Evolutionary conservation across 108 stramenopile genomes (phyloP).

Genomic region (Pseudonitzschia multiseries): DNA sequence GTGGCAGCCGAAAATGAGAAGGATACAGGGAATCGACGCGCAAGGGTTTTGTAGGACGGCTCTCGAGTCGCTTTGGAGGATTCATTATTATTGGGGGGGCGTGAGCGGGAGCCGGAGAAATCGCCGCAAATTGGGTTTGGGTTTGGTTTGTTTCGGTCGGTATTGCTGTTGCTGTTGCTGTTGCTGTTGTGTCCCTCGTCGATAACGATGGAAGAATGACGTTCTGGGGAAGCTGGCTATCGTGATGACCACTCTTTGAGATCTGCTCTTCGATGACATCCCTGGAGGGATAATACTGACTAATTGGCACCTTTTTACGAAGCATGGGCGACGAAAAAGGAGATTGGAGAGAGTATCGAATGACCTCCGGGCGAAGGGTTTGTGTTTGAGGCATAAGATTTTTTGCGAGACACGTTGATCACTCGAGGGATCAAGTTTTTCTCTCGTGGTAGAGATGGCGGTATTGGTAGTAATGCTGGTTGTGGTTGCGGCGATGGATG

Average conservation of each 20-base stretch:
- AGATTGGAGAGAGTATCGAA: neutral
- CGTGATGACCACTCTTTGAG: neutral
- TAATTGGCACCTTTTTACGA: neutral
- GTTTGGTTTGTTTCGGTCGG: neutral
- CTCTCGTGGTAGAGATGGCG: neutral
- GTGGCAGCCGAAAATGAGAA: neutral
- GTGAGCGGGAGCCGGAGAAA: neutral
- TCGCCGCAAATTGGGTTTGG: neutral
- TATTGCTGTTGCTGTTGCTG: neutral
- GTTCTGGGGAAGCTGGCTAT: neutral
- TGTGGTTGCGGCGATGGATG: neutral
- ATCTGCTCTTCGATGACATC: neutral
- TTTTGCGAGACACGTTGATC: neutral
- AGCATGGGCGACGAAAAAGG: neutral
- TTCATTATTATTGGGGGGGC: neutral
- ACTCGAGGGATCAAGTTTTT: neutral
- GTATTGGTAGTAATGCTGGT: neutral
- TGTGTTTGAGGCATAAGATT: neutral
- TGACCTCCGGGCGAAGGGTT: neutral
- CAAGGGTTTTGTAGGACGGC: conserved; percentile 6
- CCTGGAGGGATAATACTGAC: neutral
- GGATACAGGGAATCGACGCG: neutral
- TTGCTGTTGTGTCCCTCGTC: too few species aligned
- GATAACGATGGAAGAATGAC: neutral
- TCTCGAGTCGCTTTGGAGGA: neutral